Conservation (phyloP, 441 rosid species). For the Corymbia calophylla region DNA sequence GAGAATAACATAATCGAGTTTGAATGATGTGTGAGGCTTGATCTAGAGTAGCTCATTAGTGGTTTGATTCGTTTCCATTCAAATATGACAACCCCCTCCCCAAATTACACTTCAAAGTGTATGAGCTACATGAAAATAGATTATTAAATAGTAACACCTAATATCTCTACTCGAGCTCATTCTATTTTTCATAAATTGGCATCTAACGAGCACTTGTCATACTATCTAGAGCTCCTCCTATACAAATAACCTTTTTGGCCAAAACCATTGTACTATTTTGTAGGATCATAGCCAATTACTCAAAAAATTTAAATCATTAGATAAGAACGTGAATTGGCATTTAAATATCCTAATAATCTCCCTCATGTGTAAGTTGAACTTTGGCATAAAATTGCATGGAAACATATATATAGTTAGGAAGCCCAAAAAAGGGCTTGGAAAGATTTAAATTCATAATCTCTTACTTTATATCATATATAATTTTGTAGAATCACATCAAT, state of each 20-base stretch:
- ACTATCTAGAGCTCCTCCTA: not conserved
- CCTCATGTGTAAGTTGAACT: not conserved
- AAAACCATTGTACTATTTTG: accelerated
- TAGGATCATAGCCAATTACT: not conserved
- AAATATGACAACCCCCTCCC: not conserved
- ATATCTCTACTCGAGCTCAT: not conserved
- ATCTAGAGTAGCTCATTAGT: not conserved
- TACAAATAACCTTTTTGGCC: not conserved
- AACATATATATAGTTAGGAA: not conserved
- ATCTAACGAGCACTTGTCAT: too few relatives aligned
- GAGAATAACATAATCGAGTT: too few relatives aligned
- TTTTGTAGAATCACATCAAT: not conserved
- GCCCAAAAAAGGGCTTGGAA: not conserved
- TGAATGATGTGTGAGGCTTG: not conserved
- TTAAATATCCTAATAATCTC: not conserved
- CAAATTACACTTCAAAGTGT: accelerated
- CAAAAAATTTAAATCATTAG: not conserved
- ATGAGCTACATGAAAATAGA: too few relatives aligned
- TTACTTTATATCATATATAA: too few relatives aligned
- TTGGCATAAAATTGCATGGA: not conserved
- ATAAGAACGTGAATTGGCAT: not conserved
- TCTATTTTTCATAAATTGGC: accelerated
- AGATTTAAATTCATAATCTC: not conserved
- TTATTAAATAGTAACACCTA: not conserved
- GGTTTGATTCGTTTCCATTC: not conserved